Evolutionary conservation across 208 protist species (phyloP), one percentile per base, ranked within the genome.

Genomic region (Leishmania tarentolae): DNA sequence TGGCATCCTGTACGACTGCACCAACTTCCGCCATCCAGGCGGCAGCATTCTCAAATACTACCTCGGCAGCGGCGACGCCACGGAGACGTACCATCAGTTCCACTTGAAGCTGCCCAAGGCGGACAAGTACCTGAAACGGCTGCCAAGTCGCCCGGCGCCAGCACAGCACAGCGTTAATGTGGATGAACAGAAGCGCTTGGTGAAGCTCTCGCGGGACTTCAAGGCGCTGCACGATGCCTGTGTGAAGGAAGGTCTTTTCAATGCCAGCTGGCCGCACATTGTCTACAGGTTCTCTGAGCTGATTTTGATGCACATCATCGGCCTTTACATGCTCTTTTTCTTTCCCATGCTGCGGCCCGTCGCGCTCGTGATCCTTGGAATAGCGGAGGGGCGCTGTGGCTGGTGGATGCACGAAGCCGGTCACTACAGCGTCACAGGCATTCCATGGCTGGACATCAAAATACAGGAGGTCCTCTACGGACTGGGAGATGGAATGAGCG

Each of bases 341-440:
- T 59, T 86, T 13, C 82, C 83, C 21, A 31, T 65, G 28, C 81
- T 91, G 46, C 89, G 85, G 88, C 87, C 87, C 0, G 11, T 91
- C 17, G 90, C 87, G 15, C 75, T 91, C 0, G 2, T 92, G 2
- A 76, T 93, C 3, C 83, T 94, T n/a, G 93, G 90, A n/a, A 53
- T 95, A 24, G 92, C 73, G 9, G 86, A 94, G 81, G 93, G 93
- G n/a, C 91, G 92, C 50, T 94, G 90, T 75, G 92, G 92, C 40
- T 96, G 90, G 91, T 85, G 88, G 83, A 92, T 94, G 89, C 92
- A 96, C 84, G 92, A 96, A 83, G 87, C 86, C 4, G 92, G 92
- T 0, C 92, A 96, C 88, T 89, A 92, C 85, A 91, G 88, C 78
- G 66, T 87, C 47, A 94, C 91, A 9, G 86, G 93, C 77, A 90